A percentile compares a stretch with the other conserved stretches of the same genome.
Conservation (phyloP, 1,284 basidiomycete genomes). For the Cryptococcus sp. region DNA sequence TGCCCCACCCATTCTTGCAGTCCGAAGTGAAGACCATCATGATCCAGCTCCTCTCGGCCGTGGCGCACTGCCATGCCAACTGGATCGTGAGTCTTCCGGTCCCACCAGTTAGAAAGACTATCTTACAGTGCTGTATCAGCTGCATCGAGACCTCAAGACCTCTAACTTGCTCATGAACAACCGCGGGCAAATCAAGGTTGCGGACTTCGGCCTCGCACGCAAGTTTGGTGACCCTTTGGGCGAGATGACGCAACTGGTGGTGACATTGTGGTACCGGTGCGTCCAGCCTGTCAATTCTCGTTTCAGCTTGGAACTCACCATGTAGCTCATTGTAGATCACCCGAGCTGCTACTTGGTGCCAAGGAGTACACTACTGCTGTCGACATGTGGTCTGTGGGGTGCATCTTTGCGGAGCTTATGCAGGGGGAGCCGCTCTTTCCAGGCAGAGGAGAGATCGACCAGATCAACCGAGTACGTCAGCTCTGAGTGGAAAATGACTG, state of each 20-base stretch:
- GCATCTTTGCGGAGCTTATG: constrained; percentile 92
- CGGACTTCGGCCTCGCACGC: constrained; percentile 94
- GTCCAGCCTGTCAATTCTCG: constrained; percentile 41
- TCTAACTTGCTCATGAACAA: constrained; percentile 99
- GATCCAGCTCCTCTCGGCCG: constrained; percentile 88
- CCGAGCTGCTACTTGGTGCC: constrained; percentile 90
- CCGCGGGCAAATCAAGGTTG: constrained; percentile 94
- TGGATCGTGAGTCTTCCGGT: constrained; percentile 64
- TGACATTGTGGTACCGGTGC: constrained; percentile 97
- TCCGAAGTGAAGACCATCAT: constrained; percentile 98
- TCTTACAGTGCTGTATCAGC: constrained; percentile 29
- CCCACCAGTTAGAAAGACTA: background rate
- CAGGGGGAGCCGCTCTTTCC: constrained; percentile 91
- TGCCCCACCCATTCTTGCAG: constrained; percentile 92
- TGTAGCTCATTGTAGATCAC: constrained; percentile 61
- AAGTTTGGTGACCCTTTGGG: constrained; percentile 93
- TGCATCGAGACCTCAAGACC: constrained; percentile 96
- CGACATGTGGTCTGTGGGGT: constrained; percentile 51
- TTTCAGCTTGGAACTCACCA: background rate
- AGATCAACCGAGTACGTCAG: constrained; percentile 68
- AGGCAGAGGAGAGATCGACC: constrained; percentile 91
- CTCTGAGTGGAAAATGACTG: background rate
- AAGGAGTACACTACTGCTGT: constrained; percentile 85
- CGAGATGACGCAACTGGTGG: constrained; percentile 94
- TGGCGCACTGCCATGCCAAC: constrained; percentile 84